phyloP scores from a whole-genome alignment of 2,329 filamentous ascomycete species.

The Whalleya microplaca region DNA sequence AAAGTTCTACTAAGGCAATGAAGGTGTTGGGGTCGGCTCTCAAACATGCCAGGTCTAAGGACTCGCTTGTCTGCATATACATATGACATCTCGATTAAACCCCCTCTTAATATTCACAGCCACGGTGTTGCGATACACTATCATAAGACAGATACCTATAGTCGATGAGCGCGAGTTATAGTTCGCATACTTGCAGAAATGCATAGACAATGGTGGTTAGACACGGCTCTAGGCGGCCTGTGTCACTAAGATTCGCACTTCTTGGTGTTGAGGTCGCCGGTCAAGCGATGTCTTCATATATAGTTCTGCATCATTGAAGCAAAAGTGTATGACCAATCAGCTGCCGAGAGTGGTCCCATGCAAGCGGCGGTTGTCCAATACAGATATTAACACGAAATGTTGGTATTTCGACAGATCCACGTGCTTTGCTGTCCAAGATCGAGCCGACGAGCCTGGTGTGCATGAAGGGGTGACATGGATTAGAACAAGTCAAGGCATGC shows the following conservation, averaged over 20 bases:
- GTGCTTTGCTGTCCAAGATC: constrained; percentile 23
- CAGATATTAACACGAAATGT: constrained; percentile 26
- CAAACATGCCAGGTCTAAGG: background rate
- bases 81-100: constrained; percentile 9
- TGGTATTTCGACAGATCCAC: constrained; percentile 19
- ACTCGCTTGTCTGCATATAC: constrained; percentile 5
- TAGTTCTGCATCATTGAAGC: constrained; percentile 14
- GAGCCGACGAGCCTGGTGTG: constrained; percentile 12
- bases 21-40: constrained; percentile 2
- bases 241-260: constrained; percentile 11
- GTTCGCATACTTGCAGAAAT: constrained; percentile 7
- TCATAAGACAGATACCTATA: constrained; percentile 1
- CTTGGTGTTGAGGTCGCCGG: constrained; percentile 25
- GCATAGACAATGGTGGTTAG: constrained; percentile 21
- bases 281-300: constrained; percentile 18
- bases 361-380: constrained; percentile 20
- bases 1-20: background rate
- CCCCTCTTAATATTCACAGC: background rate
- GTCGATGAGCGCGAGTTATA: constrained; percentile 6
- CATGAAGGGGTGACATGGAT: constrained; percentile 12
- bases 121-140: background rate
- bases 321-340: constrained; percentile 10
- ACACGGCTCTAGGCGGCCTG: constrained; percentile 21
- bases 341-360: constrained; percentile 20
- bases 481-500: constrained; percentile 15